Evolutionary conservation across 331 rosid genomes (phyloP), one percentile per base, ranked within the genome.

Genomic region (Arachis monticola): DNA sequence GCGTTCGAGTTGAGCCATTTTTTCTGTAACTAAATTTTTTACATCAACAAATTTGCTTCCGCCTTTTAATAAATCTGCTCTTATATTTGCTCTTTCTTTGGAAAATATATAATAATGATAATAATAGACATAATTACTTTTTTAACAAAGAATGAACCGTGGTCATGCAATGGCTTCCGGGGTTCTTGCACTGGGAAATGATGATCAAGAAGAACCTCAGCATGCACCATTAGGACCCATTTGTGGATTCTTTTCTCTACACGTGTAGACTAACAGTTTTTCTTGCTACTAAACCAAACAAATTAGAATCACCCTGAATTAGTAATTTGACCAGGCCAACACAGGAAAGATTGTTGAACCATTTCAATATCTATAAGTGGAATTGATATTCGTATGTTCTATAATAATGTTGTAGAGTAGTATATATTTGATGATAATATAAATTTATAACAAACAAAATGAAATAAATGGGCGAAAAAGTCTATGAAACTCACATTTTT

Each of bases 1-100:
- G 59, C 59, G 59, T 53, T 53, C 59, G 13, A 53, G 30, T 13
- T 87, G 93, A 82, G 92, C 87, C 97, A 91, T 93, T 70, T 75
- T 93, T 67, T 75, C 46, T 70, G 2, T 53, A 6, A 13, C 4
- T 47, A 32, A 22, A 48, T 57, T 57, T 47, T 32, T 32, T 32
- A 32, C 38, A 32, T 32, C 4, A 32, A 52, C 44, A 50, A 22
- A 66, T 71, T 62, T 72, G 70, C 14, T 57, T 67, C 46, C 55
- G 48, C 30, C 69, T 13, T 79, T 72, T 48, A 32, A 57, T 12
- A 35, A 22, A 22, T 13, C 67, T 53, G 65, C 64, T 64, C 42
- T 66, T 72, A 55, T 71, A 65, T 81, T 56, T 57, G 69, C 11
- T 68, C 17, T 79, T 48, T 66, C 14, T 7, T 17, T 55, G 66